These are phyloP conservation scores for Aschersonia sp. DNA, from an alignment of 2,329 filamentous ascomycete species.

Conservation along the genomic window DNA sequence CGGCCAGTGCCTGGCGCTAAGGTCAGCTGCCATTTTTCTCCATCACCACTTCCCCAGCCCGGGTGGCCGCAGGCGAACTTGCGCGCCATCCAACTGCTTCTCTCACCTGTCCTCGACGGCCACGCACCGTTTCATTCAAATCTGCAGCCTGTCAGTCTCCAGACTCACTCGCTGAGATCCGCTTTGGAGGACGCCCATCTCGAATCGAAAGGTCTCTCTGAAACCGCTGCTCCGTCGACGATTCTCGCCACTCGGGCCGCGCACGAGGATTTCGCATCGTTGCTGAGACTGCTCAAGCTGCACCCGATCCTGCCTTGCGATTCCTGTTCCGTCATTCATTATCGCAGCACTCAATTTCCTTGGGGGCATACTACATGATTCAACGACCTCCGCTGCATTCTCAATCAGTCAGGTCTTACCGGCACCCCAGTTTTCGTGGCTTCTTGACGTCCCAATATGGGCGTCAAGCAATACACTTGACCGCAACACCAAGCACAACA, in stretches of 20 bases:
- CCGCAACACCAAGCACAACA: conserved; percentile 4
- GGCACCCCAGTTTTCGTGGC: background rate
- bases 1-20: conserved; percentile 1
- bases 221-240: background rate
- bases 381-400: conserved; percentile 3
- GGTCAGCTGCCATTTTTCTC: conserved; percentile 2
- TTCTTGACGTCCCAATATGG: conserved; percentile 7
- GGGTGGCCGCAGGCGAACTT: background rate
- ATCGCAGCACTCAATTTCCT: background rate
- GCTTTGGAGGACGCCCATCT: background rate
- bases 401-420: conserved; percentile 1
- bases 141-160: background rate
- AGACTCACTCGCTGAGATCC: background rate
- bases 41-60: background rate
- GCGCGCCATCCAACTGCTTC: background rate
- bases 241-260: background rate
- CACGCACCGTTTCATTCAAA: background rate
- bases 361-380: conserved; percentile 1
- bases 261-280: background rate
- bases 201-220: background rate
- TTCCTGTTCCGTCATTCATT: conserved; percentile 1
- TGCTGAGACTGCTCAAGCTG: background rate
- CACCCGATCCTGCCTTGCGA: background rate
- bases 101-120: background rate
- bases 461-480: conserved; percentile 7